Evolutionary conservation across 148 eudicot genomes (phyloP), one percentile per base, ranked within the genome.

Genomic region (Rhododendron molle): DNA sequence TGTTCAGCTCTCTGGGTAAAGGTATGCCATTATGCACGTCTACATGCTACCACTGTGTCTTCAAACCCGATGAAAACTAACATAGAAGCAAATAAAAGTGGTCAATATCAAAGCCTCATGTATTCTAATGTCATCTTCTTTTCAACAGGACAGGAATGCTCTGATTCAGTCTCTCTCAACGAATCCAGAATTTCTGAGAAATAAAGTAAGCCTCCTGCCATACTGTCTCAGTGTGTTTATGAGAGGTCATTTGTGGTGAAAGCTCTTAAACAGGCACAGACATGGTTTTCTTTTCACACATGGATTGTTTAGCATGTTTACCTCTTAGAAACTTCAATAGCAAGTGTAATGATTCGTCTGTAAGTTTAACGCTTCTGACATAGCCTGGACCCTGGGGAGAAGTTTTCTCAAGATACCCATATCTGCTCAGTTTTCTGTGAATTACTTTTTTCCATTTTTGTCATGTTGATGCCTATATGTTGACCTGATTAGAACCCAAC

Each of bases 1-100:
- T 96, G 99, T 85, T 96, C 98, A 44, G 90, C 93, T 86, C 95
- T 96, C 69, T 96, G 97, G 96, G 91, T 94, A 67, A 93, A 92
- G 98, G 99, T 95, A 89, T 83, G 69, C 14, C 72, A 74, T 30
- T 32, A 40, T 85, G 58, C 81, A 83, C 60, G 28, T 79, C 13
- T 62, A 7, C 47, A 6, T 52, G 47, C 52, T 72, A 72, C 36
- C 21, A 13, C 67, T 83, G 38, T 47, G 23, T 76, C 82, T 50
- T 79, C 79, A 78, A 69, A 7, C 30, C 4, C n/a, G 8, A 60
- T 9, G 13, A 54, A 80, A 80, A 50, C 23, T 26, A 71, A 32
- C 20, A 32, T 13, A 65, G 13, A 43, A 82, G 21, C 74, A 38
- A 65, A 43, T 44, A 28, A 40, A 28, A 71, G 38, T 71, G 76